Evolutionary conservation across 169 alveolate genomes (phyloP), one percentile per base, ranked within the genome.

Genomic region (Plasmodium ovale): DNA sequence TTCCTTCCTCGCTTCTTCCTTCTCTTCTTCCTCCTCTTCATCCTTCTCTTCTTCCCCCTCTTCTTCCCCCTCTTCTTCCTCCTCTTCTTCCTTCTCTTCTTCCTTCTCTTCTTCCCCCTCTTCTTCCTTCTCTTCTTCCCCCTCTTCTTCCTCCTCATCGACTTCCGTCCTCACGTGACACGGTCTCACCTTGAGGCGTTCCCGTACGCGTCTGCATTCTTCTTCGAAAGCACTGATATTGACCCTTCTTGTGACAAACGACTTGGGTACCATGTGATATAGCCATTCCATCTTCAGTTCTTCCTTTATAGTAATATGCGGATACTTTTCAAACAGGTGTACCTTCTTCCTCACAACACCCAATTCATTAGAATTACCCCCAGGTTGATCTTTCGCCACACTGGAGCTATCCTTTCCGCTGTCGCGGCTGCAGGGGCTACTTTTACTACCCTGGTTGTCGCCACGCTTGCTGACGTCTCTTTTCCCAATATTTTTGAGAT

Each of bases 181-280:
- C n/a, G n/a, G n/a, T 12, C 31, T 35, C 5, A 21, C 35, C 1
- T 49, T 59, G 21, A 64, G 84, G 12, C 89, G 21, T 19, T 64
- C 25, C 47, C 19, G 62, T 31, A 49, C 27, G 51, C 59, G 14
- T 12, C 58, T 49, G 60, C 93, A 92, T 93, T 87, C 92, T 87
- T 25, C 93, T 96, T 62, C 96, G 97, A 29, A 95, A 97, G 27
- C 98, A 95, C 82, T 96, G 96, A 62, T 96, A 3, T 59, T 35
- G 56, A 84, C 73, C 16, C 39, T 68, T 49, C 3, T n/a, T 0
- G 31, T 29, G n/a, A 27, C 14, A 42, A 84, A 84, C 12, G 33
- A 7, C 31, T 27, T 47, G 14, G 49, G 19, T n/a, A 58, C 59
- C 0, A 27, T 84, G 64, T 56, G 74, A 12, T 84, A 69, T 23